These are phyloP conservation scores for Cladophialophora psammophila DNA, from an alignment of 2,329 filamentous ascomycete genomes.

Conservation along the genomic window DNA sequence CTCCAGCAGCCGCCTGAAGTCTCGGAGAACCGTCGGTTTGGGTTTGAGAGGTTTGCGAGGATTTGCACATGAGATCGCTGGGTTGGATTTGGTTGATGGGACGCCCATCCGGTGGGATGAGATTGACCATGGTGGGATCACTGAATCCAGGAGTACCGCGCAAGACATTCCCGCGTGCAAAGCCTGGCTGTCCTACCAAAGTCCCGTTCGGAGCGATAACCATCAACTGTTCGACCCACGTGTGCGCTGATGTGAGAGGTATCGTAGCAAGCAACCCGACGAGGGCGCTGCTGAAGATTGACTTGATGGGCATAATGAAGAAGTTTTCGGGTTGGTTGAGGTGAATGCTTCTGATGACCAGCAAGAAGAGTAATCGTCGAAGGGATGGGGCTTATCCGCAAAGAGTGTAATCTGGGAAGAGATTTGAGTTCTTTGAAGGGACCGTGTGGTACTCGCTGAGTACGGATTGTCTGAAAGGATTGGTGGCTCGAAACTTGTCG, in stretches of 20 bases:
- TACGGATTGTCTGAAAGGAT: slow-evolving; percentile 24
- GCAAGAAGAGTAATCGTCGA: slow-evolving; percentile 20
- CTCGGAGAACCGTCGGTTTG: slow-evolving; percentile 67
- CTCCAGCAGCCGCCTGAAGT: slow-evolving; percentile 67
- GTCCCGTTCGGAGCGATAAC: slow-evolving; percentile 76
- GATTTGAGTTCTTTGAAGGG: slow-evolving; percentile 19
- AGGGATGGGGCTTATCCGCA: neutral
- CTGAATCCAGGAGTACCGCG: slow-evolving; percentile 64
- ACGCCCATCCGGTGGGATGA: slow-evolving; percentile 65
- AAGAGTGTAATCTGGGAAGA: neutral
- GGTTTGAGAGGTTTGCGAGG: slow-evolving; percentile 66
- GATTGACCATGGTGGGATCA: slow-evolving; percentile 67
- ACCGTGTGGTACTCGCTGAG: slow-evolving; percentile 26
- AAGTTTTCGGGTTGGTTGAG: slow-evolving; percentile 1
- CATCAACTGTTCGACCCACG: slow-evolving; percentile 80
- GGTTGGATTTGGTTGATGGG: slow-evolving; percentile 56
- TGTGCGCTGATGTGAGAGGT: slow-evolving; percentile 63
- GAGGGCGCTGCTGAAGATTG: slow-evolving; percentile 42
- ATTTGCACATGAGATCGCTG: slow-evolving; percentile 68
- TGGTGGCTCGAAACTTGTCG: slow-evolving; percentile 26
- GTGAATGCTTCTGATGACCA: slow-evolving; percentile 8
- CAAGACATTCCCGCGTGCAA: slow-evolving; percentile 72
- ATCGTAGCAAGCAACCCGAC: slow-evolving; percentile 30
- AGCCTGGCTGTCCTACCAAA: slow-evolving; percentile 75
- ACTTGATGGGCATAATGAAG: slow-evolving; percentile 30